Conservation (phyloP, 306 rosid genomes). For the Vigna trinervia region DNA sequence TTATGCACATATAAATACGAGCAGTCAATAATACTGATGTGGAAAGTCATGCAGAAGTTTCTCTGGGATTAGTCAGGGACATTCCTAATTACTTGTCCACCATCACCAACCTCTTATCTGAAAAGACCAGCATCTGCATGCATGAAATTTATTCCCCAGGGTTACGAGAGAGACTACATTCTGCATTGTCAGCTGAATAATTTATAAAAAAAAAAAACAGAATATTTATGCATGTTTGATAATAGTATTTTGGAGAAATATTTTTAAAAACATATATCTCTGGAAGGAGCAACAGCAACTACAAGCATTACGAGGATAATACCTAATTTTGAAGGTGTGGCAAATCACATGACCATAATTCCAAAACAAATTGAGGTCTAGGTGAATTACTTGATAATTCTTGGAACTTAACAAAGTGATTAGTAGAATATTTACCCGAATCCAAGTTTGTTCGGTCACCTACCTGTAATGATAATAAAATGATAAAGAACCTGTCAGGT, state of each 20-base stretch:
- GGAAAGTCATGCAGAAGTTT: slow-evolving; percentile 6
- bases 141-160: neutral
- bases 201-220: neutral
- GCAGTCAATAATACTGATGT: neutral
- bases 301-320: slow-evolving; percentile 4
- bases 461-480: neutral
- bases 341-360: neutral
- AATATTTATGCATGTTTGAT: neutral
- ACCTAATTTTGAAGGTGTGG: neutral
- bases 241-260: neutral
- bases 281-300: slow-evolving; percentile 27
- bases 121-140: neutral
- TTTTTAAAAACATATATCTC: neutral
- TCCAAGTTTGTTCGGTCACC: neutral
- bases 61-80: slow-evolving; percentile 9
- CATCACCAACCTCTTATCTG: neutral
- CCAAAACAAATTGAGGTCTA: neutral
- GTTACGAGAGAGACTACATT: neutral
- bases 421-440: slow-evolving; percentile 10
- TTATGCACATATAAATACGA: neutral
- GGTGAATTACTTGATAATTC: slow-evolving; percentile 5
- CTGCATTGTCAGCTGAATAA: slow-evolving; percentile 18
- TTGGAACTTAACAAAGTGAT: slow-evolving; percentile 22
- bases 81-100: neutral
- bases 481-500: slow-evolving; percentile 33